Evolutionary conservation across 345 rosid species (phyloP), one percentile per base, ranked within the genome.

Genomic region (Nephelium lappaceum): DNA sequence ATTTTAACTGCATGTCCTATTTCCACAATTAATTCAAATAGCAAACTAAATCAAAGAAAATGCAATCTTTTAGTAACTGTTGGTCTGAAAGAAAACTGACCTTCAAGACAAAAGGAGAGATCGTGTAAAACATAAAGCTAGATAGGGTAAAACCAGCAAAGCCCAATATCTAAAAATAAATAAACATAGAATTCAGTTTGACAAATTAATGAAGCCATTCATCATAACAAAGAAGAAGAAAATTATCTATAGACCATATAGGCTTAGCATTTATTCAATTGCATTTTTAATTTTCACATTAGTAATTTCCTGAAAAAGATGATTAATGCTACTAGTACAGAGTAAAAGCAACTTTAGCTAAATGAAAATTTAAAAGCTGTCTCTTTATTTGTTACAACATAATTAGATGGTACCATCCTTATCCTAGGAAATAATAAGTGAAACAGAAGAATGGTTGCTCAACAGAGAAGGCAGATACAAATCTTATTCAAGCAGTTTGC

Each of bases 21-120:
- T 76, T 11, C 24, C 16, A 67, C 21, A 25, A 47, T 51, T 19
- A 49, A 47, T 16, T 38, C n/a, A 24, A 5, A 7, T 15, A 31
- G 43, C 23, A 1, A 16, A 67, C 42, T 49, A 18, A 67, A 41
- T 1, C 6, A n/a, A 67, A n/a, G 14, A 21, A 10, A 19, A 55
- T 8, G 49, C 24, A 39, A 39, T 36, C 11, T 21, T 55, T 24
- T n/a, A 58, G 57, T 31, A 12, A 49, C 64, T 25, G 58, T 47
- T n/a, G 67, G 14, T 6, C 8, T 51, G 57, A 53, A 78, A n/a
- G 53, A 55, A 58, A 62, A 78, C 18, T 78, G 38, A 89, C 90
- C 92, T 82, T 83, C 1, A 89, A 81, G 75, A 89, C 91, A 73
- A 85, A 82, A 24, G 88, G 91, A 47, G 81, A 23, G 9, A 88